Conservation (phyloP, 75 land plant species). For the Gnetum montanum region DNA sequence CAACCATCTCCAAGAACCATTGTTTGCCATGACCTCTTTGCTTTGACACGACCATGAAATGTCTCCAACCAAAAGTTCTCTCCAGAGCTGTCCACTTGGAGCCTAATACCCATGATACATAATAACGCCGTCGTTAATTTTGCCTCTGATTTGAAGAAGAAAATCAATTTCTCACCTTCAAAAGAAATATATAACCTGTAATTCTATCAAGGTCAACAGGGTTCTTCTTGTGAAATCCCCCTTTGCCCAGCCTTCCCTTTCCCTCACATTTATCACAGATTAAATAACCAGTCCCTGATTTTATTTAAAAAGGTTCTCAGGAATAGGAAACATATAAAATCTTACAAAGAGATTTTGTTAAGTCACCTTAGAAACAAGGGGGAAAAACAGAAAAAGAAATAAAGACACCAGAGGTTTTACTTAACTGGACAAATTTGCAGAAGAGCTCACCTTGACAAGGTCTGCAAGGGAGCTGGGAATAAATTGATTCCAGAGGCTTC, state of each 20-base stretch:
- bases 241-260: conserved; percentile 24
- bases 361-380: not conserved
- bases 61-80: conserved; percentile 38
- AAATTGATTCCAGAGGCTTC: conserved; percentile 20
- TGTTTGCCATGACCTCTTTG: conserved; percentile 26
- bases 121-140: too few relatives aligned
- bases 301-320: not conserved
- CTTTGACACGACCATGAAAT: conserved; percentile 24
- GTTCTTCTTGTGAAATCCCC: conserved; percentile 33
- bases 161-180: not conserved
- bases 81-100: conserved; percentile 50
- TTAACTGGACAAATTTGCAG: too few relatives aligned
- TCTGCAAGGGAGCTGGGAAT: conserved; percentile 25
- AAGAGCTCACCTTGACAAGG: conserved; percentile 20
- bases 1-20: conserved; percentile 47
- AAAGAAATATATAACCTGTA: conserved; percentile 31
- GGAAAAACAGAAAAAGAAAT: not conserved
- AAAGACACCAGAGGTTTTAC: not conserved
- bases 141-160: too few relatives aligned
- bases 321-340: not conserved
- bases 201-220: conserved; percentile 21
- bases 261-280: conserved; percentile 28
- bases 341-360: not conserved
- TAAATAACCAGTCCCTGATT: conserved; percentile 21
- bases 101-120: too few relatives aligned